Evolutionary conservation across 2,329 filamentous ascomycete species (phyloP), one percentile per base, ranked within the genome.

Genomic region (Penicillium carneum): DNA sequence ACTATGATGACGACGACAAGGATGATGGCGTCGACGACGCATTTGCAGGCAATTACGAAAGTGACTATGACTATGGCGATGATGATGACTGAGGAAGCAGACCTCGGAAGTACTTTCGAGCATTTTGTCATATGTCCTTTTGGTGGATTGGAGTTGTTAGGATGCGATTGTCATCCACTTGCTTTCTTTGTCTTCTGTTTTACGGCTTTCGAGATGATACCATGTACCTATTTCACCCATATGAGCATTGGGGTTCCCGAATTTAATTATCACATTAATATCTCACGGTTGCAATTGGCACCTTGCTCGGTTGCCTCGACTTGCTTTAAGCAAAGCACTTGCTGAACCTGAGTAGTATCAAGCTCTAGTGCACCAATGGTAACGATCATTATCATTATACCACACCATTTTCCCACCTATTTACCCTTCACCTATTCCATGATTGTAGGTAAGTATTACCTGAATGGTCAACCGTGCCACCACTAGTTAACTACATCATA

Each of bases 1-100:
- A 55, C 14, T 55, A 75, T 23, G 76, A 74, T 0, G 71, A 71
- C 1, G 72, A 75, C 10, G 71, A 75, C 3, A 74, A 74, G 42
- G 65, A 64, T 2, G 73, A 74, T 57, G 71, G 70, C 18, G 47
- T 78, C 36, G 73, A 78, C 7, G 75, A 70, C 41, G 76, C 57
- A 3, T 72, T 74, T 66, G 69, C 71, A 16, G 72, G 72, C 1
- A 66, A 66, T 34, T 74, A 74, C 20, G 69, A 67, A 7, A 67
- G 67, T 55, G 70, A 71, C 34, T 69, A 73, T 53, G 65, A 70
- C 31, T 69, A 48, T 12, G 50, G 43, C 12, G 57, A 60, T n/a
- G 51, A 60, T 11, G 57, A 70, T 45, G 69, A 72, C 57, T 68
- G 52, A 61, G 20, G 11, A 20, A 18, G 4, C 8, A 34, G 23